phyloP scores from a whole-genome alignment of 768 basidiomycete genomes.

The Pulveroboletus ravenelii region DNA sequence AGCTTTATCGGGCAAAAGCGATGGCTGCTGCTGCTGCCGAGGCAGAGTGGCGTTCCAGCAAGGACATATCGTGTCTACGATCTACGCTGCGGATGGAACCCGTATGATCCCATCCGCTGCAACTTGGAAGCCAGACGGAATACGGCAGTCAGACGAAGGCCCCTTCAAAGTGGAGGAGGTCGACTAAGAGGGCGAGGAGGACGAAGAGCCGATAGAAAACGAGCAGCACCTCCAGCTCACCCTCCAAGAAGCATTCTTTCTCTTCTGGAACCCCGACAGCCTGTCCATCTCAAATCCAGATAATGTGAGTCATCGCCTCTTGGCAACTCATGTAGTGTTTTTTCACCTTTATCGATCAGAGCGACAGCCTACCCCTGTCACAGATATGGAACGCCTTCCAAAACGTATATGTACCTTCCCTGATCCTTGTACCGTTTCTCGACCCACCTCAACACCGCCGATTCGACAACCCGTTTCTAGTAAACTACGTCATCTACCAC shows the following conservation, averaged over 20 bases:
- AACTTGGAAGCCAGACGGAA: conserved; percentile 62
- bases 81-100: conserved; percentile 46
- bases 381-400: conserved; percentile 68
- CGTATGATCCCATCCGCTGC: conserved; percentile 67
- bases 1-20: conserved; percentile 83
- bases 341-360: conserved; percentile 32
- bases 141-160: conserved; percentile 9
- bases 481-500: conserved; percentile 88
- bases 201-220: conserved; percentile 55
- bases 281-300: conserved; percentile 62
- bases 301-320: conserved; percentile 45
- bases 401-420: conserved; percentile 43
- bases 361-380: conserved; percentile 47
- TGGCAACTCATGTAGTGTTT: neutral
- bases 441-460: conserved; percentile 33
- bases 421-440: conserved; percentile 27
- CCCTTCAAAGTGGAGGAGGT: conserved; percentile 18
- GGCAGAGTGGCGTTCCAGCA: conserved; percentile 75
- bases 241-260: conserved; percentile 84
- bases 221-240: conserved; percentile 90
- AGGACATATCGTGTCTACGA: conserved; percentile 58
- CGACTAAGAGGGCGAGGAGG: conserved; percentile 10
- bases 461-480: conserved; percentile 88
- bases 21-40: conserved; percentile 78
- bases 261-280: conserved; percentile 80